Conservation (phyloP, 495 filamentous ascomycete genomes). For the Penicillium maclennaniae region DNA sequence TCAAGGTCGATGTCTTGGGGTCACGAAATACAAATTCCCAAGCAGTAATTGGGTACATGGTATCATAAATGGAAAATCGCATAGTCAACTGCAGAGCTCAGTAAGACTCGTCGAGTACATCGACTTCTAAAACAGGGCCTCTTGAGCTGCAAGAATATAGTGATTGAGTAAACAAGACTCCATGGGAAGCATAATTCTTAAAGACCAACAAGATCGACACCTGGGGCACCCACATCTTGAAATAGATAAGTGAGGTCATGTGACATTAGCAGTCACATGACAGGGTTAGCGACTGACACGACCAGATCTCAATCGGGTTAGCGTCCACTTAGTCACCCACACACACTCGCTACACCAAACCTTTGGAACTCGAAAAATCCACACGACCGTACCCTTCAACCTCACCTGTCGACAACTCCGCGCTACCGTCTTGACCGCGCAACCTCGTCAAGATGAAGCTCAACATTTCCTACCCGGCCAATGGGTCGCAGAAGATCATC, state of each 20-base stretch:
- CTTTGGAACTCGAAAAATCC: slow-evolving; percentile 31
- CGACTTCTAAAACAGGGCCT: no score
- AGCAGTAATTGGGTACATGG: no score
- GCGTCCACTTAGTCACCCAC: slow-evolving; percentile 24
- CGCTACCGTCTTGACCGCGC: slow-evolving; percentile 53
- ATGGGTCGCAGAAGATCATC: slow-evolving; percentile 98
- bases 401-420: slow-evolving; percentile 47
- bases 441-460: slow-evolving; percentile 72
- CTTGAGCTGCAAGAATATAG: no score
- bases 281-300: slow-evolving; percentile 18
- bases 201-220: background rate
- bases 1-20: no score
- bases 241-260: background rate
- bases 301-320: slow-evolving; percentile 16
- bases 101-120: no score
- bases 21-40: no score
- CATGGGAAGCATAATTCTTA: no score
- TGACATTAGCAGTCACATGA: slow-evolving; percentile 13
- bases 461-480: slow-evolving; percentile 97
- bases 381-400: slow-evolving; percentile 35
- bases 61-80: no score
- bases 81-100: no score
- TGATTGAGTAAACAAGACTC: no score
- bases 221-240: background rate
- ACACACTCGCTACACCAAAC: slow-evolving; percentile 31